These are phyloP conservation scores for peach (Prunus persica) DNA, from an alignment of 306 rosid species.

Conservation along the genomic window DNA sequence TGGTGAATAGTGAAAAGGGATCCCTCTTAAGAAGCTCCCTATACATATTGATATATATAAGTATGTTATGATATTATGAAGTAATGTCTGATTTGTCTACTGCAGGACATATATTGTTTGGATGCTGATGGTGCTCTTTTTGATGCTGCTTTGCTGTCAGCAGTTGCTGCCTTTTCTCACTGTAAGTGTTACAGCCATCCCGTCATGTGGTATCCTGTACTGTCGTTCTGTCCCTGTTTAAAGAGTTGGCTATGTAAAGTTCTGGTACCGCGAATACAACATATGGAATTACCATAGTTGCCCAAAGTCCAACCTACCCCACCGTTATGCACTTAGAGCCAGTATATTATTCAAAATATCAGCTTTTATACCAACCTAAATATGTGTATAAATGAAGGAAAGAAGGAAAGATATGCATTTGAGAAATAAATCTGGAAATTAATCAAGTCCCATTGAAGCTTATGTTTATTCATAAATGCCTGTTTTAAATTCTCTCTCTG, in stretches of 20 bases:
- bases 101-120: constrained; percentile 87
- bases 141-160: constrained; percentile 86
- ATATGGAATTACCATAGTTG: not conserved
- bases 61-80: constrained; percentile 9
- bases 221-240: not conserved
- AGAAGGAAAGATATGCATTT: not conserved
- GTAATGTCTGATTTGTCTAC: constrained; percentile 9
- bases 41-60: too few relatives aligned
- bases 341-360: not conserved
- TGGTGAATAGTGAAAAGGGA: too few relatives aligned
- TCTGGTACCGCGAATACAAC: not conserved
- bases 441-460: not conserved
- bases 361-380: not conserved
- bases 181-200: constrained; percentile 46
- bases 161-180: constrained; percentile 77
- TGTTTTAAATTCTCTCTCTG: not conserved
- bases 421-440: too few relatives aligned
- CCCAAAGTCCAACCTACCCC: not conserved
- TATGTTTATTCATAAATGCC: not conserved
- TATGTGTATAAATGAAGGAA: not conserved
- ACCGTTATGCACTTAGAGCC: not conserved
- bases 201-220: constrained; percentile 7
- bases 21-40: too few relatives aligned
- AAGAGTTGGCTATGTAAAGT: not conserved
- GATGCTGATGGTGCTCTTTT: constrained; percentile 89